Base-by-base conservation (phyloP, 2,329 filamentous ascomycete species). In the Lachnellula cervina region DNA sequence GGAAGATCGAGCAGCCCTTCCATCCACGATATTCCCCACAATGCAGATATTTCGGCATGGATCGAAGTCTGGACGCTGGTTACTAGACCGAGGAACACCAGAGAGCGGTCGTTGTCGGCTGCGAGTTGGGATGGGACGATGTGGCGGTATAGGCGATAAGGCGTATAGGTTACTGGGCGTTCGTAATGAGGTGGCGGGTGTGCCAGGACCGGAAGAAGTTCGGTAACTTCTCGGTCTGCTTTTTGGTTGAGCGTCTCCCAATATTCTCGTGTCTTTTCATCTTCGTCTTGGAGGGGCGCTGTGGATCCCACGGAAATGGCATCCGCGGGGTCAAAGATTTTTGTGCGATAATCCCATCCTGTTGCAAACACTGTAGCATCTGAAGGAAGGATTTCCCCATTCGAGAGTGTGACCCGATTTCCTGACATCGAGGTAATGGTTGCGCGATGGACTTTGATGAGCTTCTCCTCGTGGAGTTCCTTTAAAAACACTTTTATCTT, bases 11-110 rank as follows among this genome's bases (percentile, higher is more conserved):
- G 42, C 6, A 55, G 43, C 8, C 45, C 51, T 53, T 57, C 57
- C 54, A 57, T 57, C 54, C 47, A 61, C 5, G 51, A 38, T 1
- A 61, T 40, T 8, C 52, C 51, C 59, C 57, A 60, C 9, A 59
- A 37, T 11, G 55, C 54, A 4, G 49, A 46, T 7, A 62, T 49
- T 43, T 62, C 57, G 8, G 57, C 45, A 13, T 43, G 49, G n/a
- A 56, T 56, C 6, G 57, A 42, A 8, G 52, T 59, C 37, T 59
- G 54, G 4, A 56, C 38, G 17, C 37, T 59, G 13, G 34, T 55
- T 6, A 57, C 49, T 7, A 51, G 47, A 16, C 52, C 59, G 7
- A 61, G 51, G 49, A 61, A 52, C 6, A 52, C 42, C 5, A 59
- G 37, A 7, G 59, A 57, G 16, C 56, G 51, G 28, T 60, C 58